Evolutionary conservation across 257 asterid species (phyloP).

Genomic region (Anisodus acutangulus): DNA sequence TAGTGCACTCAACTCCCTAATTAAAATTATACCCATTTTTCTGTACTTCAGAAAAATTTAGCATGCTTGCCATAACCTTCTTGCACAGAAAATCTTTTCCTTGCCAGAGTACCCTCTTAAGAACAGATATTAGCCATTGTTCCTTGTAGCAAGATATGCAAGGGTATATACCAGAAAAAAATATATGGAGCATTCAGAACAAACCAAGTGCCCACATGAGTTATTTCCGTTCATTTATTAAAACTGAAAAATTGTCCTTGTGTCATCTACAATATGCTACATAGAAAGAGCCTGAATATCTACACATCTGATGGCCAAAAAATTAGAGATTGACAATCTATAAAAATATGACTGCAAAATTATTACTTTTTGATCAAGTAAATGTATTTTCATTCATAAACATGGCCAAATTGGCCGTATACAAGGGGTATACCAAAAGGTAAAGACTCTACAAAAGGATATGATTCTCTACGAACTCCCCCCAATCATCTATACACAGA

Average conservation of each 20-base stretch:
- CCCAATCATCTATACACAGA: too few species aligned
- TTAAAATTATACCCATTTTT: neutral
- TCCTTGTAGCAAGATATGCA: neutral
- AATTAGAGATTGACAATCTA: neutral
- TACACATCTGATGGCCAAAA: conserved; percentile 3
- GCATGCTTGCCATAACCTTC: neutral
- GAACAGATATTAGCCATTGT: neutral
- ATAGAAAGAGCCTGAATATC: neutral
- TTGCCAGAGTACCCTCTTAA: neutral
- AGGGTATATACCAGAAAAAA: neutral
- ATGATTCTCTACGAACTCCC: too few species aligned
- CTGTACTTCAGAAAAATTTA: neutral
- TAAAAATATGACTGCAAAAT: neutral
- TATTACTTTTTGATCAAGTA: too few species aligned
- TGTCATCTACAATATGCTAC: neutral
- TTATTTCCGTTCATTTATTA: neutral
- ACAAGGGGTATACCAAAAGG: too few species aligned
- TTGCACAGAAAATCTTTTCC: neutral
- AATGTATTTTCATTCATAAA: too few species aligned
- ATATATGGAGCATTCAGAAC: neutral
- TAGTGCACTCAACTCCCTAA: conserved; percentile 1
- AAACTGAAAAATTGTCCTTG: neutral
- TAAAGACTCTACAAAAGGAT: too few species aligned
- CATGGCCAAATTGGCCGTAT: too few species aligned
- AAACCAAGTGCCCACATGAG: neutral